A percentile compares a stretch with the other conserved stretches of the same genome.
Evolutionary conservation across 805 yeast species (phyloP).

Genomic region (Grigorovia humatica): DNA sequence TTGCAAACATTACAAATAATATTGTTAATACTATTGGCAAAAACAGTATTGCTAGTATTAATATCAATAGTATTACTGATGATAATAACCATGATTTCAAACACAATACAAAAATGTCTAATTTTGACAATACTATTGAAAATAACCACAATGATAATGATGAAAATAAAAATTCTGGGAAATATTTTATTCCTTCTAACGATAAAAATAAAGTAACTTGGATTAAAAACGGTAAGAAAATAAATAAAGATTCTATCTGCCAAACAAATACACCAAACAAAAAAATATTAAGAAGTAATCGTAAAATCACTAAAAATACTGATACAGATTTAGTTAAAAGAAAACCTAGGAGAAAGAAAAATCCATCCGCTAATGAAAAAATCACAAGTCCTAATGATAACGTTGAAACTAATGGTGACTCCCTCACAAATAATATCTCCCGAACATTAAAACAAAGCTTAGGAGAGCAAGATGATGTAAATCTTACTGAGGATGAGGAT

Average conservation of each 20-base stretch:
- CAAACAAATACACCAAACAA: constrained; percentile 4
- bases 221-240: constrained; percentile 27
- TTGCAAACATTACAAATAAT: neutral
- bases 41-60: neutral
- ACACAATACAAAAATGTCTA: neutral
- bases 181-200: neutral
- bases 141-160: neutral
- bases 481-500: neutral
- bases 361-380: neutral
- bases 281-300: neutral
- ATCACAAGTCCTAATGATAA: neutral
- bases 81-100: neutral
- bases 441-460: no score
- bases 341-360: neutral
- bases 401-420: neutral
- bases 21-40: neutral
- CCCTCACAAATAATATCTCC: neutral
- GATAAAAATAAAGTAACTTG: constrained; percentile 20
- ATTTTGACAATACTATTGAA: neutral
- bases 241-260: constrained; percentile 15
- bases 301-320: neutral
- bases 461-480: neutral
- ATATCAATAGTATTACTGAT: neutral
- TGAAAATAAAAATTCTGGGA: neutral
- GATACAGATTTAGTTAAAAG: neutral